These are phyloP conservation scores for Boletales sp. DNA, from an alignment of 768 basidiomycete species.

Conservation along the genomic window DNA sequence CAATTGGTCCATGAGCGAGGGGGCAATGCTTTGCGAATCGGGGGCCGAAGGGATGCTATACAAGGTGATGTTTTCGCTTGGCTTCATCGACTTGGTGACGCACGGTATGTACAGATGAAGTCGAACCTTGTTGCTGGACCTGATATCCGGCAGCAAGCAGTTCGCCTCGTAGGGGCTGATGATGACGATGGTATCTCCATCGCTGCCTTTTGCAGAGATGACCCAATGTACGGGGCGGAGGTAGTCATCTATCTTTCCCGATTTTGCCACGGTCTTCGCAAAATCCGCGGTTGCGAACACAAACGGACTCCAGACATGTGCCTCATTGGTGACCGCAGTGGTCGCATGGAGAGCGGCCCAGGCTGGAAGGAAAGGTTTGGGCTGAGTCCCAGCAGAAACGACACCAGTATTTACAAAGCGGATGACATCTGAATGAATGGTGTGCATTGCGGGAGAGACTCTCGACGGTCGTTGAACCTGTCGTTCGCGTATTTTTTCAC, in stretches of 20 bases:
- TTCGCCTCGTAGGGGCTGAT: too few species aligned
- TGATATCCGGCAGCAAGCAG: too few species aligned
- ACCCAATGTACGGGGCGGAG: neutral
- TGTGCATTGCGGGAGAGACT: constrained; percentile 15
- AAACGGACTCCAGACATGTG: neutral
- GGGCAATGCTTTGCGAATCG: too few species aligned
- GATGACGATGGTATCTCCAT: constrained; percentile 29
- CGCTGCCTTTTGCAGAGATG: neutral
- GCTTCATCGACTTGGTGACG: too few species aligned
- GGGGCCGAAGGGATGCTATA: too few species aligned
- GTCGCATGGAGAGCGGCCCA: neutral
- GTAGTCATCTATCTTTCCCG: neutral
- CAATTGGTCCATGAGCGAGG: too few species aligned
- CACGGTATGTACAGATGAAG: too few species aligned
- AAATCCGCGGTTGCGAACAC: neutral
- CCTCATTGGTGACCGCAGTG: neutral
- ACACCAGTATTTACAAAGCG: constrained; percentile 15
- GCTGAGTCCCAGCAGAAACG: too few species aligned
- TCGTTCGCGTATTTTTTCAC: constrained; percentile 38
- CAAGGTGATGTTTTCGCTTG: too few species aligned
- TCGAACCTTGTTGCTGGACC: too few species aligned
- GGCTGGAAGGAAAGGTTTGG: neutral
- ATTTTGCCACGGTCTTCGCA: neutral
- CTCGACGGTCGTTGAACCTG: constrained; percentile 34
- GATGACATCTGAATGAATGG: constrained; percentile 13